Evolutionary conservation across 176 grass and related monocot species (phyloP).

Genomic region (Calamus simplicifolius): DNA sequence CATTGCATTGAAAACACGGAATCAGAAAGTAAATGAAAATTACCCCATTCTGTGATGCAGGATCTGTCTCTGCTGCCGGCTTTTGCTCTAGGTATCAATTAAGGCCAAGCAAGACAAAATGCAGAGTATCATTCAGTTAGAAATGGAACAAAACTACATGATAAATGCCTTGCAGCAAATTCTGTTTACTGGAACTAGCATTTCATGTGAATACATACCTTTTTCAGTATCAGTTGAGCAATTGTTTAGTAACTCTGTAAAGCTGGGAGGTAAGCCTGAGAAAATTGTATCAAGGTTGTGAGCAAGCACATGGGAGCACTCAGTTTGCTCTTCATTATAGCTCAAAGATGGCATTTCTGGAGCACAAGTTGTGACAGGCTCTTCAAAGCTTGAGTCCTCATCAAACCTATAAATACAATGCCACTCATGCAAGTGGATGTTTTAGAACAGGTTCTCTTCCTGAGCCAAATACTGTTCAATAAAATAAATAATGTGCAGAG

Average conservation of each 20-base stretch:
- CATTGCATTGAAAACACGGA: neutral
- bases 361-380: conserved; percentile 18
- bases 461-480: neutral
- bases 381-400: conserved; percentile 33
- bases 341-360: conserved; percentile 22
- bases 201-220: conserved; percentile 12
- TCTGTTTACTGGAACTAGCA: too few relatives aligned
- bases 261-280: conserved; percentile 44
- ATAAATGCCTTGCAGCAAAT: too few relatives aligned
- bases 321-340: conserved; percentile 26
- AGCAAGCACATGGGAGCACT: conserved; percentile 15
- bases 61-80: conserved; percentile 6
- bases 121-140: neutral
- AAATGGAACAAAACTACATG: too few relatives aligned
- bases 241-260: conserved; percentile 44
- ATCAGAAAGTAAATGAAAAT: neutral
- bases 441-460: neutral
- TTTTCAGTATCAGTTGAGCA: conserved; percentile 24
- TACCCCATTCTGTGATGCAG: conserved; percentile 25
- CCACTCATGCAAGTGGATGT: neutral
- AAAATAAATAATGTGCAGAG: neutral
- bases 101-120: neutral
- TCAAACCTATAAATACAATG: conserved; percentile 6
- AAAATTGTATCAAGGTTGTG: conserved; percentile 22
- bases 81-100: conserved; percentile 10